A percentile compares a stretch with the other conserved stretches of the same genome.
Evolutionary conservation across 257 asterid species (phyloP).

Genomic region (Penstemon eatonii): DNA sequence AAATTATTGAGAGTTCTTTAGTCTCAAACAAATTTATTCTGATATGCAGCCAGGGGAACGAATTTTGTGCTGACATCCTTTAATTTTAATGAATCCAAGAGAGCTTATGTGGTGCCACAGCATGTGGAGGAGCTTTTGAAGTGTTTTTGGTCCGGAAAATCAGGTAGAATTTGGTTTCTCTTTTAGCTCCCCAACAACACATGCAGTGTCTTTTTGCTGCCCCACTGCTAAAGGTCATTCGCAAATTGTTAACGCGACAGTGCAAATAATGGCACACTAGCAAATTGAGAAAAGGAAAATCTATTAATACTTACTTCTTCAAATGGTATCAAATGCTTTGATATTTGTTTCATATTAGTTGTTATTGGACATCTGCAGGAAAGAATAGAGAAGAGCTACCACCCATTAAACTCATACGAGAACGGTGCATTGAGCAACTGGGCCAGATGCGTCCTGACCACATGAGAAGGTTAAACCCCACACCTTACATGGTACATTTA

Average conservation of each 20-base stretch:
- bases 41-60: slow-evolving; percentile 69
- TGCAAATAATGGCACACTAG: too few relatives aligned
- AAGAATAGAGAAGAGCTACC: slow-evolving; percentile 63
- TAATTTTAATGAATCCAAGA: slow-evolving; percentile 85
- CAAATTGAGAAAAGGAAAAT: too few relatives aligned
- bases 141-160: slow-evolving; percentile 86
- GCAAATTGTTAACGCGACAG: too few relatives aligned
- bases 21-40: background rate
- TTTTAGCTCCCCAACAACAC: background rate
- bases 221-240: too few relatives aligned
- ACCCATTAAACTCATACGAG: slow-evolving; percentile 55
- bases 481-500: background rate
- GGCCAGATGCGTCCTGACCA: slow-evolving; percentile 68
- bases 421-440: slow-evolving; percentile 67
- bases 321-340: too few relatives aligned
- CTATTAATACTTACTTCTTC: too few relatives aligned
- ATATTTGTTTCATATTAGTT: background rate
- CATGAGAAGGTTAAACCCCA: background rate
- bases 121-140: slow-evolving; percentile 88
- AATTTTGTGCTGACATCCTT: slow-evolving; percentile 90
- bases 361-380: slow-evolving; percentile 36
- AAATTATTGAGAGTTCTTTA: background rate
- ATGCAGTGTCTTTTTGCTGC: too few relatives aligned
- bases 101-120: slow-evolving; percentile 91
- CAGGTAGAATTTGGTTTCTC: slow-evolving; percentile 49